Base-by-base conservation (phyloP, 306 rosid species). In the Ceratonia siliqua region DNA sequence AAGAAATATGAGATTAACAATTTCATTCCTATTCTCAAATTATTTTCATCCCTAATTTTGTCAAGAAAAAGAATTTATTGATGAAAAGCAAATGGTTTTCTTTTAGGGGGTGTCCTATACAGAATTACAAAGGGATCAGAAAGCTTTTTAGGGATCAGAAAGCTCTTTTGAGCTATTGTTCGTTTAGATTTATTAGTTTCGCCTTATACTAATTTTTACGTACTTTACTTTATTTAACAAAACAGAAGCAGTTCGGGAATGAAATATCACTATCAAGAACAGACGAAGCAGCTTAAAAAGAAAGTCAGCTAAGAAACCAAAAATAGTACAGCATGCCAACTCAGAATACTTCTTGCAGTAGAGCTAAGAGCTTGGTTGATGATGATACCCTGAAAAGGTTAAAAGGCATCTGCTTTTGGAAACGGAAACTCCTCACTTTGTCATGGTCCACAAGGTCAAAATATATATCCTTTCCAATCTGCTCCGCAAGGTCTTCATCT, bases 371-470 rank as follows among this genome's bases (percentile, higher is more conserved):
- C 39, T 50, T 17, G 12, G 33, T 38, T 15, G 42, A 49, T 9
- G 61, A 53, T 10, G 62, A 76, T 85, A 90, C 96, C 98, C 90
- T 92, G 82, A 92, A 92, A 68, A 85, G 57, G 70, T 84, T 88
- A 66, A 92, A 92, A 22, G 90, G 71, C 63, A 72, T 85, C 74
- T 87, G 92, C 81, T 92, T 92, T 78, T 85, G 94, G 39, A 90
- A 85, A 9, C 94, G 89, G 77, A 92, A 92, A 63, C 91, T 88
- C 61, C 81, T 79, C 72, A 92, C 96, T 90, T 90, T 92, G 84
- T 88, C 96, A 66, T 92, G 96, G 75, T 92, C 96, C 58, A 90
- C 98, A 67, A 90, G 92, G 84, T 92, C 98, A 87, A 92, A 92
- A 84, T 83, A 88, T 54, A 88, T 82, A 68, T 84, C 90, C 79